Evolutionary conservation across 495 filamentous ascomycete genomes (phyloP).

Genomic region (Penicillium ucsense): DNA sequence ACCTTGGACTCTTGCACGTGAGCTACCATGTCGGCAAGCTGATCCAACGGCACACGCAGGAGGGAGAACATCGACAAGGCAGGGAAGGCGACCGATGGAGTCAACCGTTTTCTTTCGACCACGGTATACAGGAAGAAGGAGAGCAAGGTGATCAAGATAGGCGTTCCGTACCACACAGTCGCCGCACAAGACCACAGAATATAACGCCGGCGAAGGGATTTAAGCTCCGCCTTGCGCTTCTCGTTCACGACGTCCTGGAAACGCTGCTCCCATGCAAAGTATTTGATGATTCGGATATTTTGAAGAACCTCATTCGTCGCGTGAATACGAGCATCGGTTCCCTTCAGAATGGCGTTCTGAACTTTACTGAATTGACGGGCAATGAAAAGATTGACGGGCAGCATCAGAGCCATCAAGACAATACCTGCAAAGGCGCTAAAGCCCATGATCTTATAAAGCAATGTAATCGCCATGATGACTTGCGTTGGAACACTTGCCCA

Average conservation of each 20-base stretch:
- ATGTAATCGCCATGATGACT: conserved; percentile 58
- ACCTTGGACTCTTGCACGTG: conserved; percentile 98
- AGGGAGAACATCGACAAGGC: conserved; percentile 92
- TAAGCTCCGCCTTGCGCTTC: conserved; percentile 71
- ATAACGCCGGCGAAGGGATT: conserved; percentile 68
- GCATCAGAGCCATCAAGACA: conserved; percentile 75
- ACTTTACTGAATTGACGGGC: conserved; percentile 72
- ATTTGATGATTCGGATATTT: conserved; percentile 99
- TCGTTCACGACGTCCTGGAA: conserved; percentile 83
- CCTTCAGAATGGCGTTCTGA: conserved; percentile 85
- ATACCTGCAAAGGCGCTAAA: conserved; percentile 91
- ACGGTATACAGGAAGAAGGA: conserved; percentile 91
- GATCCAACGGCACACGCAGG: conserved; percentile 89
- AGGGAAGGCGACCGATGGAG: conserved; percentile 92
- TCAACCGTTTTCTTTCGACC: conserved; percentile 78
- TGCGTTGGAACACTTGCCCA: conserved; percentile 80
- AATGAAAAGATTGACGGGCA: conserved; percentile 83
- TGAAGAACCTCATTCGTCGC: conserved; percentile 94
- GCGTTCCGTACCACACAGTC: conserved; percentile 93
- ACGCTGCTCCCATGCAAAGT: conserved; percentile 96
- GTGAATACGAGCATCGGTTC: conserved; percentile 93
- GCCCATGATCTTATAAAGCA: conserved; percentile 85
- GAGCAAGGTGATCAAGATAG: conserved; percentile 89
- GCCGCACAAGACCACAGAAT: conserved; percentile 86
- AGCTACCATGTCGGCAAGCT: conserved; percentile 97